Evolutionary conservation across 176 grass and related monocot species (phyloP).

Genomic region (Oryza coarctata): DNA sequence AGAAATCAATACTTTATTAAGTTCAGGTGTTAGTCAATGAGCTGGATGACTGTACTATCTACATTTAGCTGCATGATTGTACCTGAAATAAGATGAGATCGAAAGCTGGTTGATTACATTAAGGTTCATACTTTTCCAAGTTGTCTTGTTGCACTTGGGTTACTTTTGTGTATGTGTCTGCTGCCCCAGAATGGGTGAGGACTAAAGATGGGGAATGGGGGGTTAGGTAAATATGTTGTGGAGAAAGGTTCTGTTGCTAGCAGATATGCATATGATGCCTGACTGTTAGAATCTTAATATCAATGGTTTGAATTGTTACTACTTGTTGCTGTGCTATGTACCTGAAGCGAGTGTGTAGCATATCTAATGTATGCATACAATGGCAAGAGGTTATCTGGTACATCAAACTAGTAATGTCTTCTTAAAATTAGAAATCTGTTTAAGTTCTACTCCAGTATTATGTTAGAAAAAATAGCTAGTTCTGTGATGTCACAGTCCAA

Average conservation of each 20-base stretch:
- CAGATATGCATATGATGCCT: neutral
- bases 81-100: conserved; percentile 16
- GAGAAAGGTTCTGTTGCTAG: neutral
- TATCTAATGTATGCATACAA: conserved; percentile 10
- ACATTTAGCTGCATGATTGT: neutral
- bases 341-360: neutral
- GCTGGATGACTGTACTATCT: conserved; percentile 31
- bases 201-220: neutral
- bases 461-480: neutral
- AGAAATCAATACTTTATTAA: conserved; percentile 79
- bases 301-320: neutral
- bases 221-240: neutral
- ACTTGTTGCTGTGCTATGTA: neutral
- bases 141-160: neutral
- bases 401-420: neutral
- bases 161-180: neutral
- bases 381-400: neutral
- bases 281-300: neutral
- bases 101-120: conserved; percentile 18
- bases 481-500: neutral
- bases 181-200: neutral
- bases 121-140: conserved; percentile 16
- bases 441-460: conserved; percentile 16
- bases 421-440: neutral
- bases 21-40: conserved; percentile 57